Evolutionary conservation across 108 stramenopile species (phyloP).

Genomic region (Bacterosira constricta): DNA sequence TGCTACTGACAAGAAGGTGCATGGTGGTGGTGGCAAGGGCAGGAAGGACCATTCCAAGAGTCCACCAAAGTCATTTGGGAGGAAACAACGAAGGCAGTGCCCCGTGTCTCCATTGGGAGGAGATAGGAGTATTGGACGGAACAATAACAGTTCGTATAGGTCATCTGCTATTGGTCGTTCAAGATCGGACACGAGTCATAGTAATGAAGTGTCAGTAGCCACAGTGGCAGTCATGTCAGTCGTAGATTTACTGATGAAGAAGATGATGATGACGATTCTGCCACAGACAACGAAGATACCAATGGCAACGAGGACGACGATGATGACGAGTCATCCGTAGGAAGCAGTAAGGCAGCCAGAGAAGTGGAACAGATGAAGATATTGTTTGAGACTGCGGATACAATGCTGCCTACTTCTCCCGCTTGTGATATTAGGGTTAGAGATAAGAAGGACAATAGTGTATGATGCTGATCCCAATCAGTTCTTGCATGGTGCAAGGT

Average conservation of each 20-base stretch:
- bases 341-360: neutral
- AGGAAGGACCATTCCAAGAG: no score
- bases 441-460: no score
- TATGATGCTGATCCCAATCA: constrained; percentile 64
- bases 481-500: constrained; percentile 54
- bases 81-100: no score
- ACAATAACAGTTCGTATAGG: no score
- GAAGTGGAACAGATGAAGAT: neutral
- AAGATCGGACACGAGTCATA: no score
- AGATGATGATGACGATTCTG: neutral
- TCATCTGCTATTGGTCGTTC: no score
- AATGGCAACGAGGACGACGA: neutral
- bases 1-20: no score
- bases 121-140: no score
- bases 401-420: neutral
- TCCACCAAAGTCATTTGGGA: no score
- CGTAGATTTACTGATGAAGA: neutral
- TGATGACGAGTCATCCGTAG: neutral
- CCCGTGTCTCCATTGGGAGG: no score
- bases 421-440: neutral
- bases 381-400: constrained; percentile 1
- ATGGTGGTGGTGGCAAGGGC: no score
- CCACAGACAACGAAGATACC: neutral
- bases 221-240: constrained; percentile 1
- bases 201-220: no score